Evolutionary conservation across 257 asterid genomes (phyloP).

Genomic region (Cruciata laevipes): DNA sequence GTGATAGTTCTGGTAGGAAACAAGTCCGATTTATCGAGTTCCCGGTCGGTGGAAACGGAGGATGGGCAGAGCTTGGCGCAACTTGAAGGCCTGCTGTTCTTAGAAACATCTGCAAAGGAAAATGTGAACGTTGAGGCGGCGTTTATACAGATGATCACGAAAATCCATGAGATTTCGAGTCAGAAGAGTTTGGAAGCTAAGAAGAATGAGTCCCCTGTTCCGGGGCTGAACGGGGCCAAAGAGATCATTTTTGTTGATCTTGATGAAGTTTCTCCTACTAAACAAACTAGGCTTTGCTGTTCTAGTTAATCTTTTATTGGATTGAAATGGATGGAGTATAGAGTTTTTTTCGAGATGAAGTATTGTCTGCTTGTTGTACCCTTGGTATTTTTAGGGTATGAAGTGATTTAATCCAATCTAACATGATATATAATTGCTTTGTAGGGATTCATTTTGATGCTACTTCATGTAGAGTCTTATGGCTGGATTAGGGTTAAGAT

Average conservation of each 20-base stretch:
- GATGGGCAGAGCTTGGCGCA: slow-evolving; percentile 70
- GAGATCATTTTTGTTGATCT: slow-evolving; percentile 53
- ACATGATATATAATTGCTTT: not conserved
- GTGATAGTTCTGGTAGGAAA: slow-evolving; percentile 80
- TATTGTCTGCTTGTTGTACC: not conserved
- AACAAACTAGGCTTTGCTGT: slow-evolving; percentile 48
- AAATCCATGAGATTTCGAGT: slow-evolving; percentile 46
- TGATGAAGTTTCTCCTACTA: slow-evolving; percentile 71
- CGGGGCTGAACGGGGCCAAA: slow-evolving; percentile 36
- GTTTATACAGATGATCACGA: slow-evolving; percentile 57
- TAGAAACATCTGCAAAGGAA: slow-evolving; percentile 86
- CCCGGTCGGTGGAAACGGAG: slow-evolving; percentile 56
- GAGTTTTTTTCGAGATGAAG: not conserved
- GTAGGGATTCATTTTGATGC: not conserved
- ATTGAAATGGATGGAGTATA: not conserved
- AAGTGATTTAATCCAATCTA: not conserved
- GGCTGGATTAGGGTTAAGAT: too few species aligned
- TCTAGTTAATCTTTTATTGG: slow-evolving; percentile 19
- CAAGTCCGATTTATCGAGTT: slow-evolving; percentile 48
- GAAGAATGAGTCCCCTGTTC: slow-evolving; percentile 24
- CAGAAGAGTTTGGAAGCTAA: slow-evolving; percentile 51
- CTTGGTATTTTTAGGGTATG: not conserved
- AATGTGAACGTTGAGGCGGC: slow-evolving; percentile 83
- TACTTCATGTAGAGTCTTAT: too few species aligned
- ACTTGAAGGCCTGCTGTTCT: slow-evolving; percentile 50